Evolutionary conservation across 352 stramenopile genomes (phyloP).

Genomic region (Peronospora farinosa): DNA sequence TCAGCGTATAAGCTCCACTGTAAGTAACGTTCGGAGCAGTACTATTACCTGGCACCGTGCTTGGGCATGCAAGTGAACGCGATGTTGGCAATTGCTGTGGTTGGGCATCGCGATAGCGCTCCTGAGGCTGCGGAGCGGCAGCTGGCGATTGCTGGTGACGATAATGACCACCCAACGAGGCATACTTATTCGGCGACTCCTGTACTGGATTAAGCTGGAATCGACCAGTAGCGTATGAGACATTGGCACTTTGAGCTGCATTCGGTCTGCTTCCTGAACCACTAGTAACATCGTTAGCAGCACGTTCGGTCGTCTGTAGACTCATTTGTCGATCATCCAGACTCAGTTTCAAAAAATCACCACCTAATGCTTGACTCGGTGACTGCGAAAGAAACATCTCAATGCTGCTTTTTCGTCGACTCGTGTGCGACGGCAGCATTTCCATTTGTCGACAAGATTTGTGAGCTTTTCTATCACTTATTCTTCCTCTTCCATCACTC

Average conservation of each 20-base stretch:
- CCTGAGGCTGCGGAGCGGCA: constrained; percentile 21
- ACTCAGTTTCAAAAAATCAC: constrained; percentile 67
- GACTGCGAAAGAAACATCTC: constrained; percentile 86
- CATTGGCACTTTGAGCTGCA: constrained; percentile 6
- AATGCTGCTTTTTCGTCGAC: constrained; percentile 77
- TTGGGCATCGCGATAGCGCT: constrained; percentile 22
- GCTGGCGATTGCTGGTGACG: constrained; percentile 17
- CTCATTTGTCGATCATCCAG: constrained; percentile 60
- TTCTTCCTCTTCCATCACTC: constrained; percentile 6
- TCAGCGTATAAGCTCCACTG: constrained; percentile 40
- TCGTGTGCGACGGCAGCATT: constrained; percentile 27
- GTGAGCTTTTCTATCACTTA: constrained; percentile 16
- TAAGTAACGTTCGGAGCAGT: constrained; percentile 26
- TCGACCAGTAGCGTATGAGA: constrained; percentile 36
- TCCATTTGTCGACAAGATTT: constrained; percentile 19
- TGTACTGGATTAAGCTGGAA: constrained; percentile 48
- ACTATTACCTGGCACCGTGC: constrained; percentile 34
- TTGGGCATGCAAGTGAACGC: constrained; percentile 30
- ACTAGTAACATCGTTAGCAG: constrained; percentile 3
- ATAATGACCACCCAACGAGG: constrained; percentile 18
- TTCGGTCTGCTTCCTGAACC: constrained; percentile 4
- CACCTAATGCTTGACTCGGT: constrained; percentile 67
- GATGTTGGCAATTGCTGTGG: constrained; percentile 26
- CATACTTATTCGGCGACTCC: constrained; percentile 40
- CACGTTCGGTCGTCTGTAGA: constrained; percentile 24